These are phyloP conservation scores for Dalbergia oliveri DNA, from an alignment of 306 rosid genomes.

Conservation along the genomic window DNA sequence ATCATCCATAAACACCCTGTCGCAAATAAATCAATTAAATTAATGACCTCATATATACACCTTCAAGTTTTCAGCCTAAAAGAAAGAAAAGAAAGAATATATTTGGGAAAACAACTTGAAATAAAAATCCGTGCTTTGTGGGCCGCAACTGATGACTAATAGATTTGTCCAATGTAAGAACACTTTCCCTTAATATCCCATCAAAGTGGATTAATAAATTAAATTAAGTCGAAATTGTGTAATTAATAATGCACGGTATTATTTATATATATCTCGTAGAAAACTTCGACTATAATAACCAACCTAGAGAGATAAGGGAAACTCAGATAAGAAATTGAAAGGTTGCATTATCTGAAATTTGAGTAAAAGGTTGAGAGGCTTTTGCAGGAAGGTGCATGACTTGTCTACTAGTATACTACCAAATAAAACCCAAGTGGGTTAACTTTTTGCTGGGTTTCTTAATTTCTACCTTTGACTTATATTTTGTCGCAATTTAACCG, in stretches of 20 bases:
- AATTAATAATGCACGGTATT: not conserved
- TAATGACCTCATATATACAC: not conserved
- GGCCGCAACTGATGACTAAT: slow-evolving; percentile 36
- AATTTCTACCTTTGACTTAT: slow-evolving; percentile 33
- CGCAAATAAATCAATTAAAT: slow-evolving; percentile 11
- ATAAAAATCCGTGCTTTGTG: slow-evolving; percentile 17
- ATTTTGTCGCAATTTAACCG: slow-evolving; percentile 13
- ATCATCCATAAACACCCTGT: too few species aligned
- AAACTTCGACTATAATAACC: not conserved
- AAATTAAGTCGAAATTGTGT: not conserved
- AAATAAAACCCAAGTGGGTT: slow-evolving; percentile 47
- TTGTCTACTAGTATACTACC: slow-evolving; percentile 34
- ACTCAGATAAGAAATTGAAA: slow-evolving; percentile 34
- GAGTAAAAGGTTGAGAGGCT: slow-evolving; percentile 35
- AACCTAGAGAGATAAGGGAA: slow-evolving; percentile 28
- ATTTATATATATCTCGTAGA: not conserved
- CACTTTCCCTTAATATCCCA: slow-evolving; percentile 36
- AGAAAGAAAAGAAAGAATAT: not conserved
- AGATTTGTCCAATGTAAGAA: slow-evolving; percentile 39
- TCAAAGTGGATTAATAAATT: not conserved
- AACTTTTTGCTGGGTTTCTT: slow-evolving; percentile 15
- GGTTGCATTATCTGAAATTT: slow-evolving; percentile 24
- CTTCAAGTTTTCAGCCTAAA: not conserved
- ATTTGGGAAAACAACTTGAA: not conserved
- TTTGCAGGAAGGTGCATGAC: slow-evolving; percentile 38